These are phyloP conservation scores for Cystobasidium slooffiae DNA, from an alignment of 1,284 basidiomycete species.

Conservation along the genomic window DNA sequence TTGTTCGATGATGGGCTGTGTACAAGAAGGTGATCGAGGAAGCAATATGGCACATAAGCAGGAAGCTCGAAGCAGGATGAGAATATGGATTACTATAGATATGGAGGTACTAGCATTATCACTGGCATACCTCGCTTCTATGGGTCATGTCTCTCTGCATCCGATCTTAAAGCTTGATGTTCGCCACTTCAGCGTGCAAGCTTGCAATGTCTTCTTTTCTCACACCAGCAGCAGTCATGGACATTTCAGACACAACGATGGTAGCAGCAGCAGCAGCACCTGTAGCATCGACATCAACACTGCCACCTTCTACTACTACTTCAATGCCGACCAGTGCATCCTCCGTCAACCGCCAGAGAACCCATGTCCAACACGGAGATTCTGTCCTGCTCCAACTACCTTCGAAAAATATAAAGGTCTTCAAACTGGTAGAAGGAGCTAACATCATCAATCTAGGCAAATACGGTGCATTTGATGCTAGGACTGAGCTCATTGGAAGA, in stretches of 20 bases:
- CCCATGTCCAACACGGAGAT: slow-evolving; percentile 65
- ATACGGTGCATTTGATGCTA: slow-evolving; percentile 69
- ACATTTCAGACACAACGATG: not conserved
- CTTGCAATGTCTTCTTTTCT: not conserved
- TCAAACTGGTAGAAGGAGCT: slow-evolving; percentile 66
- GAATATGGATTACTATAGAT: not conserved
- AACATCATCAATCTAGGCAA: slow-evolving; percentile 72
- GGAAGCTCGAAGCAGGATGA: not conserved
- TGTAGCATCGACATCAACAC: slow-evolving; percentile 19
- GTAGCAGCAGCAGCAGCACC: slow-evolving; percentile 9
- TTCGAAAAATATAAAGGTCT: slow-evolving; percentile 68
- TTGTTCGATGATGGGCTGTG: not conserved
- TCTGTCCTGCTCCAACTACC: slow-evolving; percentile 70
- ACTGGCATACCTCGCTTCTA: not conserved
- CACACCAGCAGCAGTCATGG: slow-evolving; percentile 3
- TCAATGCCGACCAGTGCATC: not conserved
- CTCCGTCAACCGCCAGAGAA: not conserved
- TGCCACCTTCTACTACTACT: not conserved
- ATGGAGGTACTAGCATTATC: not conserved
- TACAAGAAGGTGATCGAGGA: not conserved
- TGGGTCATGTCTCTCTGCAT: not conserved
- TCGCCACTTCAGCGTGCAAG: not conserved
- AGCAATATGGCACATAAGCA: not conserved
- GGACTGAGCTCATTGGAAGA: slow-evolving; percentile 70
- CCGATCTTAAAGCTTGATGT: not conserved